Percentiles rank a stretch among this genome's conserved stretches.
Conservation (phyloP, 495 filamentous ascomycete genomes). For the Penicillium longicatenatum region DNA sequence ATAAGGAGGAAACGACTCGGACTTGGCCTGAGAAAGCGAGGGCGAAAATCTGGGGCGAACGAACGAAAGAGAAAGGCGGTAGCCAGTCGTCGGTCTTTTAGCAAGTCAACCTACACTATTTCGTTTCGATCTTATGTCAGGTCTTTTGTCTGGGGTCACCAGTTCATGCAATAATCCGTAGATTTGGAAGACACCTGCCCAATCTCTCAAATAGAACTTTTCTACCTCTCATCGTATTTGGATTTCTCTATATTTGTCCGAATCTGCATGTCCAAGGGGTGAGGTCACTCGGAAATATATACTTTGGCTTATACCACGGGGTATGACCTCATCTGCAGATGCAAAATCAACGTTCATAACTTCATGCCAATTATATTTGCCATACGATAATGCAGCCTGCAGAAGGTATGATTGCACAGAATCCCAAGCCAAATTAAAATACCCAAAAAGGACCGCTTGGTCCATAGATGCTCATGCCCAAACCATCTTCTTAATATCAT, state of each 20-base stretch:
- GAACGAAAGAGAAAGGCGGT: background rate
- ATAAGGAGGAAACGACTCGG: background rate
- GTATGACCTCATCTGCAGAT: background rate
- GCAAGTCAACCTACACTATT: too few relatives aligned
- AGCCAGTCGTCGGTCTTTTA: background rate
- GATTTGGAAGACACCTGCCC: too few relatives aligned
- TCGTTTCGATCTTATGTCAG: too few relatives aligned
- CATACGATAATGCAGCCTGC: too few relatives aligned
- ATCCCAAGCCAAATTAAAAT: background rate
- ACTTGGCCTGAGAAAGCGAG: background rate
- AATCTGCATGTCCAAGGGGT: too few relatives aligned
- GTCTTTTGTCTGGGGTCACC: too few relatives aligned
- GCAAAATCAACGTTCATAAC: background rate
- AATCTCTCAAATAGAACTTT: too few relatives aligned
- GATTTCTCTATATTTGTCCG: too few relatives aligned
- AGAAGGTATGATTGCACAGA: too few relatives aligned
- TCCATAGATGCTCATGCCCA: slow-evolving; percentile 72
- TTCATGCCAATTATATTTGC: background rate
- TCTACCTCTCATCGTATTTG: too few relatives aligned
- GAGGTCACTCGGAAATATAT: background rate
- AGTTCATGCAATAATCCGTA: too few relatives aligned
- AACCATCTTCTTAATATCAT: slow-evolving; percentile 87
- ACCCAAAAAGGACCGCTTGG: background rate
- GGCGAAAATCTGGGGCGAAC: background rate
- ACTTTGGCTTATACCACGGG: background rate